Percentiles rank a stretch among this genome's conserved stretches.
Conservation (phyloP, 2,329 filamentous ascomycete genomes). For the Oidium heveae region DNA sequence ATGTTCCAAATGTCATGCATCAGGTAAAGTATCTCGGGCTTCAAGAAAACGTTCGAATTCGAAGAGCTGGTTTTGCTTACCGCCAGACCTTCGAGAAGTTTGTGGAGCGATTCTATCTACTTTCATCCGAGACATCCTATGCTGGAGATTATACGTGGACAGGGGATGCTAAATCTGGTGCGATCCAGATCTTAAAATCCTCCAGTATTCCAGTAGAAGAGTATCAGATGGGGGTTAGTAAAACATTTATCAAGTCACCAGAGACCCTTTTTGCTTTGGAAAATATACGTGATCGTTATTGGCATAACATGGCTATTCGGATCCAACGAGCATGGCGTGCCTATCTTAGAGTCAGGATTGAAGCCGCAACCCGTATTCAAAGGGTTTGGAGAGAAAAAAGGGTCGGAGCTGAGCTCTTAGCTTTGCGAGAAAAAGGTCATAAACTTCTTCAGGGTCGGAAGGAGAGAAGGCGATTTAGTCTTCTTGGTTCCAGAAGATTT, state of each 20-base stretch:
- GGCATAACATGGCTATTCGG: constrained; percentile 97
- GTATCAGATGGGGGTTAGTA: constrained; percentile 90
- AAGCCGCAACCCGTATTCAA: constrained; percentile 84
- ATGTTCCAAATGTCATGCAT: constrained; percentile 74
- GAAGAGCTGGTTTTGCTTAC: constrained; percentile 87
- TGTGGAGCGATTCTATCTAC: constrained; percentile 83
- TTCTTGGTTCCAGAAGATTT: constrained; percentile 78
- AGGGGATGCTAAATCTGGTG: constrained; percentile 65
- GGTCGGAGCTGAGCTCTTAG: constrained; percentile 67
- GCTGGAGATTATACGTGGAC: constrained; percentile 95
- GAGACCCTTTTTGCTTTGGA: constrained; percentile 83
- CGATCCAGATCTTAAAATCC: constrained; percentile 82
- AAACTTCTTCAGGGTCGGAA: constrained; percentile 60
- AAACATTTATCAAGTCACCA: constrained; percentile 94
- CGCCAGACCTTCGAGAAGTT: constrained; percentile 96
- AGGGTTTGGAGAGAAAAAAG: constrained; percentile 87
- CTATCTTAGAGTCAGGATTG: constrained; percentile 73
- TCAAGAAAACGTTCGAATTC: constrained; percentile 97
- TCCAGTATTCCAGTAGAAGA: constrained; percentile 88
- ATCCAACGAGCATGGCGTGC: constrained; percentile 96
- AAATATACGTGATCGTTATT: constrained; percentile 92
- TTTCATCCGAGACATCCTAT: constrained; percentile 75
- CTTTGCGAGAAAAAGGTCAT: constrained; percentile 73
- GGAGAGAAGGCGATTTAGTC: constrained; percentile 71
- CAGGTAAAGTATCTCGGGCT: constrained; percentile 97